Evolutionary conservation across 176 grass and related monocot species (phyloP).

Genomic region (Pharus latifolius): DNA sequence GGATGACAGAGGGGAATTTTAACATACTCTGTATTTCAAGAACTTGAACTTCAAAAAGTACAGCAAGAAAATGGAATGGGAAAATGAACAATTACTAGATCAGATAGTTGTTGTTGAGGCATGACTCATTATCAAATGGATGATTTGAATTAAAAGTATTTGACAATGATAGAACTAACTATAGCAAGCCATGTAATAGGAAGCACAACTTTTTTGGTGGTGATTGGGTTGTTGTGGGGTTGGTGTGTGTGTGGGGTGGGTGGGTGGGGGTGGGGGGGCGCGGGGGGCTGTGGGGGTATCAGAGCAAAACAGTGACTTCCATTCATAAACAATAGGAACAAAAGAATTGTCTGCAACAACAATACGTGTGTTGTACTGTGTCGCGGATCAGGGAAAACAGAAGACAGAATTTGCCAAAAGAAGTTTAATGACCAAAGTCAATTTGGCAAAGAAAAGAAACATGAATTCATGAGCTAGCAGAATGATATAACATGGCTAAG

Average conservation of each 20-base stretch:
- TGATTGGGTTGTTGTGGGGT: too few relatives aligned
- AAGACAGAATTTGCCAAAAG: background rate
- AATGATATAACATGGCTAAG: background rate
- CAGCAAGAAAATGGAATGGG: background rate
- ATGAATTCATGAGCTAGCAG: background rate
- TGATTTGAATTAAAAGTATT: background rate
- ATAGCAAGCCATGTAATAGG: background rate
- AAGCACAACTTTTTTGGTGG: too few relatives aligned
- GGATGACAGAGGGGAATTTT: background rate
- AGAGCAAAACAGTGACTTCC: background rate
- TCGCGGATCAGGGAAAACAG: background rate
- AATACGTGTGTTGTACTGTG: too few relatives aligned
- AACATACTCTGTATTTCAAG: background rate
- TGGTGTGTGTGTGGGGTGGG: too few relatives aligned
- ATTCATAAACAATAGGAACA: background rate
- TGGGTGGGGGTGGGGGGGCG: too few relatives aligned
- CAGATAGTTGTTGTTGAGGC: background rate
- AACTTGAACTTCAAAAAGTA: background rate
- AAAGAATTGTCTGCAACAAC: too few relatives aligned
- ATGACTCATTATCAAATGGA: background rate
- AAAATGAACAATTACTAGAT: background rate
- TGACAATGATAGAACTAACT: background rate
- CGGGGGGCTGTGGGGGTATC: too few relatives aligned
- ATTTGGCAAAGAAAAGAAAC: background rate
- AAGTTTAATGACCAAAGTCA: background rate